Evolutionary conservation across 148 eudicot species (phyloP), one percentile per base, ranked within the genome.

Genomic region (Dysphania ambrosioides): DNA sequence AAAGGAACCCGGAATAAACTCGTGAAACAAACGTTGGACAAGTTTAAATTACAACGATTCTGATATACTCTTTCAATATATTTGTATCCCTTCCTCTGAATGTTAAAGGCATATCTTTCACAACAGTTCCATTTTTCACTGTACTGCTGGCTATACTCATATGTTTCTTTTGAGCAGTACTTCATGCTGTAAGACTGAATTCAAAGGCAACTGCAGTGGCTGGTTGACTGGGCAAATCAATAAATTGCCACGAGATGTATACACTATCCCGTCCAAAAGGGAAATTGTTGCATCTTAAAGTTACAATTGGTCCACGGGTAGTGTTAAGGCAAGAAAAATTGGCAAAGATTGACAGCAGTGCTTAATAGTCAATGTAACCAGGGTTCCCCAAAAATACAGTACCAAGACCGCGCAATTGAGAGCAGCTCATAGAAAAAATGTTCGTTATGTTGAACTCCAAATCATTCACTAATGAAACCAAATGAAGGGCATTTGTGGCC

Each of bases 141-240:
- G 66, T 78, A 47, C 99, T 97, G 81, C 92, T 80, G 69, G 89
- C 93, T 72, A 82, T 76, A 80, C 99, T 95, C 80, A 90, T 70
- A 76, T 89, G 93, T 77, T 85, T 90, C 51, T 72, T 79, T 58
- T 51, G 56, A 1, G 64, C 83, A 75, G 68, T 89, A 68, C 80
- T 83, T 79, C 68, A 86, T 19, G 97, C 92, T 13, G 93, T 86
- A 68, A 95, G 87, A 79, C 92, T 95, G 82, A 95, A 95, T 76
- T 87, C 87, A 83, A 92, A 95, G 23, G 97, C 97, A 59, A 92
- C 90, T 35, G 99, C 97, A 71, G 71, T 78, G 61, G 99, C 97
- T 57, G 99, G 99, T 80, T 77, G 78, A 86, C 75, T 84, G 3
- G 97, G 97, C 60, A 88, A 73, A 80, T 95, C 97, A 70, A 90